These are phyloP conservation scores for Senecio squalidus DNA, from an alignment of 140 eudicot genomes.

Conservation along the genomic window DNA sequence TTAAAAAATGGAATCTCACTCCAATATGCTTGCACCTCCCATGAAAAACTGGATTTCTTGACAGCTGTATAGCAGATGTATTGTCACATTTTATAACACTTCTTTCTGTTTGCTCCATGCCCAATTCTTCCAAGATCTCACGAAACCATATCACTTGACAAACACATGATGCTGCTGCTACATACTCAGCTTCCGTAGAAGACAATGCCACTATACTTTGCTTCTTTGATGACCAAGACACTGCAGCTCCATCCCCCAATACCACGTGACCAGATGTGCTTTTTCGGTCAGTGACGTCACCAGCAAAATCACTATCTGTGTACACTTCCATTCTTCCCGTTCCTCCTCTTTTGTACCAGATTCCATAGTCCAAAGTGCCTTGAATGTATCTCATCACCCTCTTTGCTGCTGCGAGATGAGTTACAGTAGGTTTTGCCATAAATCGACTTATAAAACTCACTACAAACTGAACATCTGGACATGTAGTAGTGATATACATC, in stretches of 20 bases:
- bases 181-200: not conserved
- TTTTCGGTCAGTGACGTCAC: not conserved
- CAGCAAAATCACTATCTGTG: not conserved
- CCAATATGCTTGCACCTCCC: not conserved
- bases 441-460: not conserved
- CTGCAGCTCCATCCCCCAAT: not conserved
- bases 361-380: not conserved
- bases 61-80: not conserved
- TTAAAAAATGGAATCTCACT: not conserved
- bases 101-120: not conserved
- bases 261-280: not conserved
- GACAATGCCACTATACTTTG: not conserved
- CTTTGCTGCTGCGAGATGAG: not conserved
- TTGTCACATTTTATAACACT: not conserved
- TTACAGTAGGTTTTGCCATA: not conserved
- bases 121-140: not conserved
- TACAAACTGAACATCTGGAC: not conserved
- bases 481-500: not conserved
- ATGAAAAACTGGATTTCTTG: not conserved
- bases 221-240: not conserved
- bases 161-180: not conserved
- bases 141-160: not conserved
- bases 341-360: not conserved
- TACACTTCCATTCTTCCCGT: not conserved
- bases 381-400: not conserved